Evolutionary conservation across 1,139 yeast genomes (phyloP), one percentile per base, ranked within the genome.

Genomic region (Debaryomycetaceae sp.): DNA sequence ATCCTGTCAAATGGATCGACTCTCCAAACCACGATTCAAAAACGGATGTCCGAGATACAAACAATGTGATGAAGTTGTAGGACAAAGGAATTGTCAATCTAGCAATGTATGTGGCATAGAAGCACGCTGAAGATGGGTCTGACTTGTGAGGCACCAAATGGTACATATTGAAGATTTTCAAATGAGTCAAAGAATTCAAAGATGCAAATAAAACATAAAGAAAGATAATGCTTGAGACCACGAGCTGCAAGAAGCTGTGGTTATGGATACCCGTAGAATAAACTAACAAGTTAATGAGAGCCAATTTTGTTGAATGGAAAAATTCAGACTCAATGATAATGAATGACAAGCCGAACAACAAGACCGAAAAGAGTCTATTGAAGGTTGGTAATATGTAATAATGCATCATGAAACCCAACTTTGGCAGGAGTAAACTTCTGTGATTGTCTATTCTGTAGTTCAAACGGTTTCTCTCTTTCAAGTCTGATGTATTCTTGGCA

Each of bases 11-110:
- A 54, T 86, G 86, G 57, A 88, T 84, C 20, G 87, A 83, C 51
- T 78, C 75, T 17, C 95, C 95, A 49, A 85, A 75, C 72, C 91
- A 87, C 42, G 65, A 61, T 54, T 79, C 82, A 56, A 80, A 80
- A 7, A 68, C 54, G 45, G 80, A 75, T 13, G 59, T 57, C 13
- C 80, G 59, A 24, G 78, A 70, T 9, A 81, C 72, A 48, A 85
- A 74, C 42, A 88, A 68, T 35, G 87, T 86, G 46, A 87, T 64
- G 59, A 86, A 88, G 62, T 88, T 88, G 66, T 86, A 88, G 34
- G 88, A 81, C 51, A 88, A 70, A 4, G 96, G 96, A 11, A 88
- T 83, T 0, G 96, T 86, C 58, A 88, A 70, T 51, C 96, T 80
- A 44, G 93, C 87, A 33, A 87, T 82, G 57, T 88, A 88, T 56